These are phyloP conservation scores for Penicillium pancosmium DNA, from an alignment of 495 filamentous ascomycete species.

Conservation along the genomic window DNA sequence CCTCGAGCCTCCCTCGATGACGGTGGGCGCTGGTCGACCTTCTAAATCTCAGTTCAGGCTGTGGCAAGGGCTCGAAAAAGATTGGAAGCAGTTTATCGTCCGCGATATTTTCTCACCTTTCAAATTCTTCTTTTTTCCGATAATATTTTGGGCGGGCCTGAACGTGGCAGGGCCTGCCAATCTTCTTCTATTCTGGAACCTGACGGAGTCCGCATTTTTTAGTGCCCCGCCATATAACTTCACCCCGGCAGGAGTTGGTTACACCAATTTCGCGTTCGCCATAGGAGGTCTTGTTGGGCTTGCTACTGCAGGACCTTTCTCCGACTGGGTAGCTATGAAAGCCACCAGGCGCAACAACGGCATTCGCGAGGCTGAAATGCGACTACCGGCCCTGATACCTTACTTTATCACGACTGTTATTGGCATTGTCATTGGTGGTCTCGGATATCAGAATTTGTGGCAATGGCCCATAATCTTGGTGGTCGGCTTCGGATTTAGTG, in stretches of 20 bases:
- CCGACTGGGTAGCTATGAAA: slow-evolving; percentile 55
- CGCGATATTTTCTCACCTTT: slow-evolving; percentile 49
- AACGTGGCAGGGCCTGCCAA: slow-evolving; percentile 53
- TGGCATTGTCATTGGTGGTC: slow-evolving; percentile 58
- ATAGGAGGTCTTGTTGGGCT: slow-evolving; percentile 53
- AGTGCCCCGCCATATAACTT: slow-evolving; percentile 55
- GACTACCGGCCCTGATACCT: slow-evolving; percentile 60
- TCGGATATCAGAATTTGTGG: slow-evolving; percentile 54
- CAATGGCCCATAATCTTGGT: slow-evolving; percentile 54
- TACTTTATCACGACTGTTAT: slow-evolving; percentile 52
- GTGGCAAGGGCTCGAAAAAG: slow-evolving; percentile 42
- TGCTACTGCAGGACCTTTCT: slow-evolving; percentile 54
- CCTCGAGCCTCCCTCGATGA: slow-evolving; percentile 16
- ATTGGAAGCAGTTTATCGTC: slow-evolving; percentile 36
- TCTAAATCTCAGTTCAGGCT: slow-evolving; percentile 47
- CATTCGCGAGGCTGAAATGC: slow-evolving; percentile 69
- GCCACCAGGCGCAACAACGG: slow-evolving; percentile 54
- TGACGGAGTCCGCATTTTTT: slow-evolving; percentile 57
- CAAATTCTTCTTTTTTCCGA: slow-evolving; percentile 56
- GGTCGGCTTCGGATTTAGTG: slow-evolving; percentile 52
- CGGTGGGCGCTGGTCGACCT: slow-evolving; percentile 39
- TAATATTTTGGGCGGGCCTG: slow-evolving; percentile 55
- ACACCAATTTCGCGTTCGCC: slow-evolving; percentile 43
- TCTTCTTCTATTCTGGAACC: slow-evolving; percentile 56
- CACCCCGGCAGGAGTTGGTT: slow-evolving; percentile 45